A percentile compares a stretch with the other conserved stretches of the same genome.
Evolutionary conservation across 371 early-diverging fungal genomes (phyloP).

Genomic region (Nematocida major): DNA sequence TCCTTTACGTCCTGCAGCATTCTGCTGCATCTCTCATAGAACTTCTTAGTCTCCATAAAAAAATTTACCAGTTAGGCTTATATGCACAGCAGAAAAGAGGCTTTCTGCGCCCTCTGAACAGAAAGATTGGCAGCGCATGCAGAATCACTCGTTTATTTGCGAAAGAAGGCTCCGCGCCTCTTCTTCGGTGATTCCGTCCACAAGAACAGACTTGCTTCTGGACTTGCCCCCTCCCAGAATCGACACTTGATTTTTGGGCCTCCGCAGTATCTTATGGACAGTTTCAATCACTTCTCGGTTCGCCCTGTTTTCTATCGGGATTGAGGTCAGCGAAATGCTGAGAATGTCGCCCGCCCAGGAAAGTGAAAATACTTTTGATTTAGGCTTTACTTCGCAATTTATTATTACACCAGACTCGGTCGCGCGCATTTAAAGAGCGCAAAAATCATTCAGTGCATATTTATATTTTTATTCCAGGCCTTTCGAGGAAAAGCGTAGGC

Average conservation of each 20-base stretch:
- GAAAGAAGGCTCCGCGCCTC: background rate
- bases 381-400: slow-evolving; percentile 31
- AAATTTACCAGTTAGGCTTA: background rate
- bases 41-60: slow-evolving; percentile 52
- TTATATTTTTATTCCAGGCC: no score
- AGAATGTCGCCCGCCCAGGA: background rate
- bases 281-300: slow-evolving; percentile 34
- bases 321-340: background rate
- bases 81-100: background rate
- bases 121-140: background rate
- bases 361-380: background rate
- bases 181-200: slow-evolving; percentile 25
- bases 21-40: slow-evolving; percentile 56
- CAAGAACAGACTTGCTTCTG: slow-evolving; percentile 17
- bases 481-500: no score
- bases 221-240: slow-evolving; percentile 30
- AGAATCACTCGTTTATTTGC: background rate
- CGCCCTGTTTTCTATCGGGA: slow-evolving; percentile 28
- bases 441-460: no score
- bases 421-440: slow-evolving; percentile 28
- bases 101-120: background rate
- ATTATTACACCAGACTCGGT: slow-evolving; percentile 6
- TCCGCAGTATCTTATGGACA: background rate
- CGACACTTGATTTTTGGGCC: background rate
- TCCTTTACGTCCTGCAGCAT: slow-evolving; percentile 58